Conservation (phyloP, 129 eudicot species). For the Pittosporum tobira region DNA sequence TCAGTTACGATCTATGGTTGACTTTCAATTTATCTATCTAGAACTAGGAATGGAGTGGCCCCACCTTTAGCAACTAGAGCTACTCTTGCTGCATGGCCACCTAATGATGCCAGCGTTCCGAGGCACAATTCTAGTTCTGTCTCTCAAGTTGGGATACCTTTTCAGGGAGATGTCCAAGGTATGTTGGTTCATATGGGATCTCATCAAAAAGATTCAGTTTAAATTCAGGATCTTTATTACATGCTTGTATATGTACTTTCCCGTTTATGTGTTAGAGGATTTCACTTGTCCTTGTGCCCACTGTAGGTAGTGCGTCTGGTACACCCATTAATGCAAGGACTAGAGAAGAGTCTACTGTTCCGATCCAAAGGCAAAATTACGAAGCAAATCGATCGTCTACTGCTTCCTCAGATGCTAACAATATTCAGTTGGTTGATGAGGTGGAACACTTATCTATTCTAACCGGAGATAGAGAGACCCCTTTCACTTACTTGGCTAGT, state of each 20-base stretch:
- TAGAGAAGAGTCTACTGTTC: constrained; percentile 25
- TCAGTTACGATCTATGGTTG: background rate
- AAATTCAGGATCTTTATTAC: background rate
- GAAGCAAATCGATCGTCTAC: constrained; percentile 27
- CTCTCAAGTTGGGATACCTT: constrained; percentile 23
- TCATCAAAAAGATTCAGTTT: background rate
- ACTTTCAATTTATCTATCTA: constrained; percentile 7
- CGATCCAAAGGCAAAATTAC: constrained; percentile 14
- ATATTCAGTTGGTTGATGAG: constrained; percentile 36
- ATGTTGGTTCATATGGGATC: constrained; percentile 6
- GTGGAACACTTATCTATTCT: constrained; percentile 30
- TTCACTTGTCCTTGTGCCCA: background rate
- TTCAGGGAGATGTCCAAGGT: constrained; percentile 48
- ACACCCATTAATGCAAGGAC: constrained; percentile 21
- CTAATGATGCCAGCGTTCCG: constrained; percentile 20
- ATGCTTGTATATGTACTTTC: constrained; percentile 3
- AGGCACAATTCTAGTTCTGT: constrained; percentile 20
- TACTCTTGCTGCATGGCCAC: constrained; percentile 81
- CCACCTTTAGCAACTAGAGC: constrained; percentile 74
- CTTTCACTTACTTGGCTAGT: constrained; percentile 70
- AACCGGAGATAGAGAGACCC: constrained; percentile 40
- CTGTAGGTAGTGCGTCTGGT: constrained; percentile 29
- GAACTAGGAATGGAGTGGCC: constrained; percentile 63
- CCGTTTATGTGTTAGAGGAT: background rate
- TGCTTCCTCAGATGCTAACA: constrained; percentile 31